Percentiles rank a stretch among this genome's conserved stretches.
Evolutionary conservation across 371 early-diverging fungal species (phyloP).

Genomic region (Mortierella sp.): DNA sequence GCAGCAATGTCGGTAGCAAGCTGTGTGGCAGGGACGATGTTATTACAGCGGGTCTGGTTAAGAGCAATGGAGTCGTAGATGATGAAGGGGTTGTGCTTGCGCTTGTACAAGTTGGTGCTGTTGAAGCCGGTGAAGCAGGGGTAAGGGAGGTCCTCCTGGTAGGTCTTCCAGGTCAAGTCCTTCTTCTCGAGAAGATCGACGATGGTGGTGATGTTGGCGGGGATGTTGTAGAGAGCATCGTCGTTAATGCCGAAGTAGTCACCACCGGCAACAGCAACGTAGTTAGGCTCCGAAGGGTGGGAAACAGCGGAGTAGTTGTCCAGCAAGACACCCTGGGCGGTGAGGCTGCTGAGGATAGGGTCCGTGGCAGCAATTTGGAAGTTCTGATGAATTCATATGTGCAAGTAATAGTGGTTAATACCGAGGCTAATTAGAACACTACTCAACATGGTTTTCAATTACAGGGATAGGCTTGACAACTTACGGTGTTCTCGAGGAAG

Average conservation of each 20-base stretch:
- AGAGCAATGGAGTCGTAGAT: constrained; percentile 60
- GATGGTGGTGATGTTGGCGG: constrained; percentile 55
- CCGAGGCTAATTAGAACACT: background rate
- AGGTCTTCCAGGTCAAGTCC: constrained; percentile 74
- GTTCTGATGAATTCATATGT: constrained; percentile 8
- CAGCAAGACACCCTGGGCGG: constrained; percentile 27
- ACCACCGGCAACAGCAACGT: constrained; percentile 58
- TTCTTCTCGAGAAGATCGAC: constrained; percentile 76
- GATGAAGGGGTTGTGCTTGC: constrained; percentile 78
- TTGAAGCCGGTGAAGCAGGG: constrained; percentile 53
- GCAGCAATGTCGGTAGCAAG: constrained; percentile 66
- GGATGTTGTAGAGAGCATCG: constrained; percentile 56
- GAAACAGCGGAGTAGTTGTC: constrained; percentile 55
- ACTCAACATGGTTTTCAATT: background rate
- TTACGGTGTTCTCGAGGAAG: constrained; percentile 51
- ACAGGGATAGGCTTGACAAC: background rate
- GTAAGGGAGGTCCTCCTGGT: constrained; percentile 69
- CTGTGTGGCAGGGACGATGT: constrained; percentile 63
- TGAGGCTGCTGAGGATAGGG: constrained; percentile 8
- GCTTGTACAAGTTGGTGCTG: constrained; percentile 49
- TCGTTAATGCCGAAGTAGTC: constrained; percentile 62
- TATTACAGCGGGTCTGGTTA: constrained; percentile 62
- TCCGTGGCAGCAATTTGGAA: constrained; percentile 25
- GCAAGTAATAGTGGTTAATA: background rate
- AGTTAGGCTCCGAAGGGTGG: constrained; percentile 64